Percentiles rank a stretch among this genome's conserved stretches.
Evolutionary conservation across 371 early-diverging fungal species (phyloP).

Genomic region (Mucor ambiguus): DNA sequence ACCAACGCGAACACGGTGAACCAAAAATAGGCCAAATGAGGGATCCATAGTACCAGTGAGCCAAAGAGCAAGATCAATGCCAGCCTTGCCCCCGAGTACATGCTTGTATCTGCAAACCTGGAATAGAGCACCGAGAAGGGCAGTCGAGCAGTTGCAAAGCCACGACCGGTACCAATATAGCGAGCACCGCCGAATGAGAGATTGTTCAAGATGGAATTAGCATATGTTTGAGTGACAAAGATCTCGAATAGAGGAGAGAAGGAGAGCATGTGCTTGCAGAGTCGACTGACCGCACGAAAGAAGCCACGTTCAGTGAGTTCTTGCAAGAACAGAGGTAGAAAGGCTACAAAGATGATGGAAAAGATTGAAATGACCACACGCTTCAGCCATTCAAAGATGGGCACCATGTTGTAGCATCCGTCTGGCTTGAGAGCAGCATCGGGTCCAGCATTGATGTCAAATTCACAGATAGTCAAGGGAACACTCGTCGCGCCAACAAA

Average conservation of each 20-base stretch:
- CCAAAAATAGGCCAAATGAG: conserved; percentile 84
- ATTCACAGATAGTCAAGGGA: conserved; percentile 54
- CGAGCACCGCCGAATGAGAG: conserved; percentile 83
- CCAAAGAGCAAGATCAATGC: conserved; percentile 72
- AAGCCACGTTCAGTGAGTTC: conserved; percentile 86
- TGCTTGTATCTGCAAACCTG: conserved; percentile 79
- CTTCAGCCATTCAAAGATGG: conserved; percentile 79
- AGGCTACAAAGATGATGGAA: conserved; percentile 76
- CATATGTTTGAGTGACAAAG: conserved; percentile 85
- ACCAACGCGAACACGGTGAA: conserved; percentile 72
- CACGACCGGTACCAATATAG: conserved; percentile 88
- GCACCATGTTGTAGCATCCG: conserved; percentile 72
- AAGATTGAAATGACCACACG: conserved; percentile 79
- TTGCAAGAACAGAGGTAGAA: conserved; percentile 85
- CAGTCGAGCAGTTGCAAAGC: conserved; percentile 82
- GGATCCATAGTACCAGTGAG: conserved; percentile 68
- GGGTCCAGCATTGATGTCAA: conserved; percentile 44
- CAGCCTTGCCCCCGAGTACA: conserved; percentile 74
- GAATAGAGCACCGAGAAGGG: conserved; percentile 76
- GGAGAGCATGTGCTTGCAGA: conserved; percentile 81
- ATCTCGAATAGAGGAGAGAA: conserved; percentile 88
- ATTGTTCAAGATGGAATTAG: conserved; percentile 77
- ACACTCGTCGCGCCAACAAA: conserved; percentile 69
- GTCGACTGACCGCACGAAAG: conserved; percentile 66
- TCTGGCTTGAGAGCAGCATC: conserved; percentile 47